phyloP scores from a whole-genome alignment of 768 basidiomycete species.

The Trametes cinnabarina region DNA sequence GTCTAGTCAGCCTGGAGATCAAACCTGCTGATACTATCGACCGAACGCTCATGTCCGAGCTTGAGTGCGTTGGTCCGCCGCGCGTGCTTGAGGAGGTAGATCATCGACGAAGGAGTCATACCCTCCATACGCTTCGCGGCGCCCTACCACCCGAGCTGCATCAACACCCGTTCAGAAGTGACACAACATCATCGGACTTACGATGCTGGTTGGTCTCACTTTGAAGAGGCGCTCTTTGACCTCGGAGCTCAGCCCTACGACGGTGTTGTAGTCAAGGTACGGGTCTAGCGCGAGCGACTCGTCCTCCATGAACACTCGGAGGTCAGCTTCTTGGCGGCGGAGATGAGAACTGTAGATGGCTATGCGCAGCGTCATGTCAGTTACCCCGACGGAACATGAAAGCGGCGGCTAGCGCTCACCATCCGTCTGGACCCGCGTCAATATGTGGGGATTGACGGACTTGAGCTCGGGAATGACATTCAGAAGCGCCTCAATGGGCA shows the following conservation, averaged over 20 bases:
- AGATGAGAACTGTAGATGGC: constrained; percentile 65
- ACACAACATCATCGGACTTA: constrained; percentile 29
- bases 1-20: neutral
- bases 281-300: constrained; percentile 70
- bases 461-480: constrained; percentile 49
- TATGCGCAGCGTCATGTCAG: constrained; percentile 26
- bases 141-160: constrained; percentile 42
- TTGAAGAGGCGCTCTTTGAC: constrained; percentile 60
- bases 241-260: constrained; percentile 74
- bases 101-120: constrained; percentile 79
- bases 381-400: neutral
- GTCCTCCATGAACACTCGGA: constrained; percentile 71
- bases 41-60: neutral
- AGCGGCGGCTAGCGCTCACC: constrained; percentile 41
- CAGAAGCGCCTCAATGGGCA: constrained; percentile 45
- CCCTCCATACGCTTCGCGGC: constrained; percentile 92
- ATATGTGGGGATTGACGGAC: constrained; percentile 47
- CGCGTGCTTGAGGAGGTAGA: constrained; percentile 66
- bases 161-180: neutral
- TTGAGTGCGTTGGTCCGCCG: constrained; percentile 31
- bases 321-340: constrained; percentile 69
- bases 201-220: constrained; percentile 69
- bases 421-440: constrained; percentile 67
- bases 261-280: constrained; percentile 61
- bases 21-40: neutral